Percentiles rank a stretch among this genome's conserved stretches.
Evolutionary conservation across 768 basidiomycete species (phyloP).

Genomic region (Postia placenta): DNA sequence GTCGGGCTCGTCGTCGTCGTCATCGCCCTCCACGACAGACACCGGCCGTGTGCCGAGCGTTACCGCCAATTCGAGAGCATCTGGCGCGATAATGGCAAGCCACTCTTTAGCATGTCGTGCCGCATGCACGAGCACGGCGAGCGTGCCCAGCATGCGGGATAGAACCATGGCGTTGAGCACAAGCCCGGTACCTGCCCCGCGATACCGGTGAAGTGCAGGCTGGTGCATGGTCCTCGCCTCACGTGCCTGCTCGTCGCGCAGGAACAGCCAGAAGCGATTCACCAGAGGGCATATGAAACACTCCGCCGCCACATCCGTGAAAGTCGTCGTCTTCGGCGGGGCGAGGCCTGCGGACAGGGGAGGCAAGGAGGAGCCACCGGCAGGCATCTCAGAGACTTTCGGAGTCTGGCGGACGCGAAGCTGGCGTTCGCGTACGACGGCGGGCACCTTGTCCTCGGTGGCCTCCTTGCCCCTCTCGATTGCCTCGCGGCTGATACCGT

Average conservation of each 20-base stretch:
- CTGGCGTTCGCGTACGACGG: constrained; percentile 66
- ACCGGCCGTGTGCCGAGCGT: constrained; percentile 67
- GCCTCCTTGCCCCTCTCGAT: constrained; percentile 55
- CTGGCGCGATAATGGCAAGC: constrained; percentile 75
- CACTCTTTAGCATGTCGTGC: constrained; percentile 76
- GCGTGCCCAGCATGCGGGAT: constrained; percentile 66
- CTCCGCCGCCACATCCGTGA: constrained; percentile 75
- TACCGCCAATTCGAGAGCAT: constrained; percentile 77
- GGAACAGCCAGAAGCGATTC: constrained; percentile 92
- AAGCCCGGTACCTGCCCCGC: constrained; percentile 74
- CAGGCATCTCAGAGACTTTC: constrained; percentile 39
- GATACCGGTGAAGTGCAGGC: constrained; percentile 51
- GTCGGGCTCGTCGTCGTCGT: constrained; percentile 24
- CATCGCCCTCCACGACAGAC: constrained; percentile 32
- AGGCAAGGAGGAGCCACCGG: constrained; percentile 9
- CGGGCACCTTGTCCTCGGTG: constrained; percentile 50
- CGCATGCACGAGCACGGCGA: constrained; percentile 78
- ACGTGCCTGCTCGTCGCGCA: constrained; percentile 76
- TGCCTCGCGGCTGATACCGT: constrained; percentile 54
- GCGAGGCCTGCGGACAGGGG: constrained; percentile 4
- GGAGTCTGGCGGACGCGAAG: constrained; percentile 53
- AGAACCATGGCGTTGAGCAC: constrained; percentile 76
- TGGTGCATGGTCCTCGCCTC: constrained; percentile 62
- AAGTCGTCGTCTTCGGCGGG: constrained; percentile 26
- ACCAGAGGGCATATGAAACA: constrained; percentile 86